Percentiles rank a stretch among this genome's conserved stretches.
Evolutionary conservation across 257 asterid species (phyloP).

Genomic region (Solanum medicagineum): DNA sequence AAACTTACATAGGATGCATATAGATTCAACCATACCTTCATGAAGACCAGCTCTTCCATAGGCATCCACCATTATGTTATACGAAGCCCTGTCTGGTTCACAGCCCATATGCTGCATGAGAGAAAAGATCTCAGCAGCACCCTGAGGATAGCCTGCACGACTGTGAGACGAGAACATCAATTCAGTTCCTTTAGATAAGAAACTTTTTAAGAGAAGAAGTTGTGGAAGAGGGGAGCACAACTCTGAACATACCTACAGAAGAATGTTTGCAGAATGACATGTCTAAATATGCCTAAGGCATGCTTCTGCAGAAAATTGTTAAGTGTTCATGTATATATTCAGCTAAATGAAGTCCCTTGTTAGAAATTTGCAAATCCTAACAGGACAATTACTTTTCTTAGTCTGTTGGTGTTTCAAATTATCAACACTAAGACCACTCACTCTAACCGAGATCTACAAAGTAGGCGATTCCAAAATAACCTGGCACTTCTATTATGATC

Average conservation of each 20-base stretch:
- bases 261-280: neutral
- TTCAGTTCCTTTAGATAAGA: neutral
- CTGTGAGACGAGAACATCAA: constrained; percentile 17
- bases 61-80: constrained; percentile 79
- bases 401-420: neutral
- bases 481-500: neutral
- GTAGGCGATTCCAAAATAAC: neutral
- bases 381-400: neutral
- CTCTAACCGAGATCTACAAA: neutral
- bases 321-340: neutral
- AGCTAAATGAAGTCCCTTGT: neutral
- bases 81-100: constrained; percentile 81
- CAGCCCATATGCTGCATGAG: constrained; percentile 84
- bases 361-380: neutral
- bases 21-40: constrained; percentile 27
- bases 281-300: neutral
- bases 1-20: neutral
- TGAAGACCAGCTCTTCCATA: constrained; percentile 80
- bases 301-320: neutral
- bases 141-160: constrained; percentile 75
- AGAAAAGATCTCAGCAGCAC: constrained; percentile 78
- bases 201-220: neutral
- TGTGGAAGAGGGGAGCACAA: neutral
- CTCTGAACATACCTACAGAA: neutral
- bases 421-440: neutral